Evolutionary conservation across 768 basidiomycete genomes (phyloP), one percentile per base, ranked within the genome.

Genomic region (Rubroboletus pulcherrimus): DNA sequence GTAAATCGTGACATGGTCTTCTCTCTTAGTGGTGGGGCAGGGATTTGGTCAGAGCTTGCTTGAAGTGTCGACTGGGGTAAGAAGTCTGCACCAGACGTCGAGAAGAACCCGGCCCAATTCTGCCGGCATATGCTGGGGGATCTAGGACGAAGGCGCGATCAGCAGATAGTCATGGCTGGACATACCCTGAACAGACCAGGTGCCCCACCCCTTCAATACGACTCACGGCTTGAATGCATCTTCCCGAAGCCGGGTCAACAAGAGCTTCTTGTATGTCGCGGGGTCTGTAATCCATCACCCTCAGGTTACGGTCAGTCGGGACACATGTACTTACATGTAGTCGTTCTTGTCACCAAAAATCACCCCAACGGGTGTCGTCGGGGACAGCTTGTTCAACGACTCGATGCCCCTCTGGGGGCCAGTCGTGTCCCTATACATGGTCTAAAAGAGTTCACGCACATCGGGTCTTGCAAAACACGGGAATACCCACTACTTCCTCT

Each of bases 351-450:
- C 69, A 10, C 82, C 85, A 34, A 85, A 73, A 37, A 84, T 70
- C 21, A 86, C 68, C 59, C 84, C 83, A 0, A 85, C 70, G 0
- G 82, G 82, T 8, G 76, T 70, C 21, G 54, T 61, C 11, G 61
- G 44, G 52, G 79, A 81, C 2, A 73, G 47, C 41, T 65, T 59
- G 57, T 77, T 73, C 50, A 87, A 61, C 8, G 74, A 75, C 39
- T 73, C 64, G 8, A 87, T 76, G 7, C 85, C 83, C 55, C 76
- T 78, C 12, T 74, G 75, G 2, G 81, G 72, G 3, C 85, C 86
- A 5, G 81, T 77, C 26, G 69, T 66, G 53, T 87, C 86, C 39
- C 74, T 67, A 60, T 87, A 87, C 85, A 87, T 87, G 1, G 77
- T 78, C 85, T 86, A 48, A 26, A 30, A 26, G 33, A 35, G 17